Conservation (phyloP, 257 asterid species). For the Petunia axillaris region DNA sequence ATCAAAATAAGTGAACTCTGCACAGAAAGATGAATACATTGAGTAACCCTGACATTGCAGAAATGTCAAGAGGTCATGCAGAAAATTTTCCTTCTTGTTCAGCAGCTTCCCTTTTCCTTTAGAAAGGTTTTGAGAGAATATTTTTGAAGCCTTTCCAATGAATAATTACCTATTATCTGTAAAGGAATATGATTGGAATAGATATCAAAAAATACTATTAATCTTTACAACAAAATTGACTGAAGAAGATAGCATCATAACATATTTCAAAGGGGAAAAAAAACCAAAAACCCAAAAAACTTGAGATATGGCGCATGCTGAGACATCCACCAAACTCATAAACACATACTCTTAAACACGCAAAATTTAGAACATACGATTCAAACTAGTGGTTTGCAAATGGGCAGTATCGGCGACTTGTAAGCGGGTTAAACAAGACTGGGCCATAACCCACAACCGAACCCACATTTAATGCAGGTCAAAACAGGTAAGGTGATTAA, state of each 20-base stretch:
- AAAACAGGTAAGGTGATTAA: no score
- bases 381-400: neutral
- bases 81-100: conserved; percentile 47
- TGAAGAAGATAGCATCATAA: neutral
- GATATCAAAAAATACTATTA: conserved; percentile 13
- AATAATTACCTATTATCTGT: conserved; percentile 34
- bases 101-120: conserved; percentile 53
- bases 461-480: no score
- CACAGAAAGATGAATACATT: conserved; percentile 61
- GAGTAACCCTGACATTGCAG: conserved; percentile 86
- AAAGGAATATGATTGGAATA: conserved; percentile 35
- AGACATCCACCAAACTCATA: conserved; percentile 14
- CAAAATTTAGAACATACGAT: neutral
- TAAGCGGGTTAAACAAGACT: neutral
- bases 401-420: neutral
- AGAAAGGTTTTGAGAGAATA: conserved; percentile 42
- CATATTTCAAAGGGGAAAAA: neutral
- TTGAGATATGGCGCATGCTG: neutral
- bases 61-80: conserved; percentile 77
- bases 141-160: conserved; percentile 40
- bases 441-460: neutral
- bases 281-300: neutral
- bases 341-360: neutral
- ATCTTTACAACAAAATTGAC: neutral
- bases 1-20: conserved; percentile 28